A percentile compares a stretch with the other conserved stretches of the same genome.
Evolutionary conservation across 2,329 filamentous ascomycete genomes (phyloP).

Genomic region (Sporothrix brunneoviolacea): DNA sequence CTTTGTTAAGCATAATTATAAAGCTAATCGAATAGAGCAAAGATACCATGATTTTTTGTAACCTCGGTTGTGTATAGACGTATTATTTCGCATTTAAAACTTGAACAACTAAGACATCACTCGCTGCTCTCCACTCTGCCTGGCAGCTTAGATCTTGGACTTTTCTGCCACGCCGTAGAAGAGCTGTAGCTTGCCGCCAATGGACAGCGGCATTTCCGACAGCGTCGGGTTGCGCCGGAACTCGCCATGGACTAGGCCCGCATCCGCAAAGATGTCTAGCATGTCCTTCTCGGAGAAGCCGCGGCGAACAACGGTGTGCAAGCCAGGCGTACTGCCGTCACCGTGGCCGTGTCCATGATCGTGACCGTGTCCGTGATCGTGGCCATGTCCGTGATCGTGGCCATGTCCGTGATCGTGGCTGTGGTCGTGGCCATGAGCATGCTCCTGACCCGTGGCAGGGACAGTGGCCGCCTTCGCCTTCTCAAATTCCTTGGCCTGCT

Average conservation of each 20-base stretch:
- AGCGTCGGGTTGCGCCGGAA: not conserved
- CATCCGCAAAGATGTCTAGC: slow-evolving; percentile 10
- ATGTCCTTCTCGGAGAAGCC: slow-evolving; percentile 17
- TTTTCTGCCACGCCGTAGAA: slow-evolving; percentile 13
- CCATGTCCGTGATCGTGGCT: not conserved
- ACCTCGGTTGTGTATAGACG: too few species aligned
- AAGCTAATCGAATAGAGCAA: too few species aligned
- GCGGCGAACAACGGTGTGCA: slow-evolving; percentile 8
- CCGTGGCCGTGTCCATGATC: not conserved
- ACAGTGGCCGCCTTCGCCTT: not conserved
- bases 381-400: not conserved
- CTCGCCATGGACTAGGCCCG: slow-evolving; percentile 12
- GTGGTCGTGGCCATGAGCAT: not conserved
- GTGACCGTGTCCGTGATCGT: not conserved
- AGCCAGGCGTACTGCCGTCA: not conserved
- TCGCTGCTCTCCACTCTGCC: not conserved
- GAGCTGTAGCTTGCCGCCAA: slow-evolving; percentile 1
- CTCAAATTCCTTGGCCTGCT: not conserved
- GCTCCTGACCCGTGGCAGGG: not conserved
- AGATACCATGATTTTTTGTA: too few species aligned
- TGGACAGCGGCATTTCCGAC: not conserved
- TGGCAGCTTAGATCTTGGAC: not conserved
- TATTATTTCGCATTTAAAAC: too few species aligned
- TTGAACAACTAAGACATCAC: too few species aligned
- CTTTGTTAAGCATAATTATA: too few species aligned